Percentiles rank a stretch among this genome's conserved stretches.
Conservation (phyloP, 768 basidiomycete genomes). For the Boletellus ananiceps region DNA sequence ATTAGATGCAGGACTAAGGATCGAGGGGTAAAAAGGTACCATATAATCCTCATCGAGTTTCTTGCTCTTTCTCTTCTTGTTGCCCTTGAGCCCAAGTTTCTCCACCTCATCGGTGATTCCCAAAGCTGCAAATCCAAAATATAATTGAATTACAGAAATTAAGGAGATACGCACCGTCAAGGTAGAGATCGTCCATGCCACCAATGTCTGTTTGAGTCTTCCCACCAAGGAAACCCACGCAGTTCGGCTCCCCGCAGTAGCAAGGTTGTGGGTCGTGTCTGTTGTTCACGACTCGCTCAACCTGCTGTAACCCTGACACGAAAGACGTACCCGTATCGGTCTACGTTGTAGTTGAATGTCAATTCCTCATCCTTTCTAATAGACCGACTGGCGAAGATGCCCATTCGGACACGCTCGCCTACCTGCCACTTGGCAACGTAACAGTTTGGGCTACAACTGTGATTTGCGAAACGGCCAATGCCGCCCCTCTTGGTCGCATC, state of each 20-base stretch:
- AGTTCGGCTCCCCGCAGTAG: conserved; percentile 93
- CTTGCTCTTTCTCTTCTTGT: conserved; percentile 83
- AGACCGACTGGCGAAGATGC: conserved; percentile 87
- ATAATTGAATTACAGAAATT: background rate
- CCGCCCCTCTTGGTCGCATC: conserved; percentile 97
- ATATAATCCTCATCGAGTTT: conserved; percentile 93
- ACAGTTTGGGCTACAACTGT: conserved; percentile 96
- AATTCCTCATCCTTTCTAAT: conserved; percentile 82
- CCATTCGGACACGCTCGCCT: conserved; percentile 87
- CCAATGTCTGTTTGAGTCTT: conserved; percentile 97
- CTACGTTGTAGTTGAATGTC: conserved; percentile 99
- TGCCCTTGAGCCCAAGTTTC: conserved; percentile 75
- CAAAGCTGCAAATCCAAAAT: conserved; percentile 51
- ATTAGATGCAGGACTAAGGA: conserved; percentile 1
- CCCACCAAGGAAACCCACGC: conserved; percentile 93
- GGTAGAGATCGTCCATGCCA: conserved; percentile 90
- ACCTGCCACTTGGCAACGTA: conserved; percentile 99
- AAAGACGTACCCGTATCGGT: conserved; percentile 85
- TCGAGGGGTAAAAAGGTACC: conserved; percentile 38
- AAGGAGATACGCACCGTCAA: conserved; percentile 60
- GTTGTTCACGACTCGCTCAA: background rate
- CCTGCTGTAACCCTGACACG: background rate
- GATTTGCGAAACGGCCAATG: conserved; percentile 95
- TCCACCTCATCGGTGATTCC: conserved; percentile 93
- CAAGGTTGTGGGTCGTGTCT: conserved; percentile 94